Conservation (phyloP, 495 filamentous ascomycete genomes). For the Aspergillus baeticus region DNA sequence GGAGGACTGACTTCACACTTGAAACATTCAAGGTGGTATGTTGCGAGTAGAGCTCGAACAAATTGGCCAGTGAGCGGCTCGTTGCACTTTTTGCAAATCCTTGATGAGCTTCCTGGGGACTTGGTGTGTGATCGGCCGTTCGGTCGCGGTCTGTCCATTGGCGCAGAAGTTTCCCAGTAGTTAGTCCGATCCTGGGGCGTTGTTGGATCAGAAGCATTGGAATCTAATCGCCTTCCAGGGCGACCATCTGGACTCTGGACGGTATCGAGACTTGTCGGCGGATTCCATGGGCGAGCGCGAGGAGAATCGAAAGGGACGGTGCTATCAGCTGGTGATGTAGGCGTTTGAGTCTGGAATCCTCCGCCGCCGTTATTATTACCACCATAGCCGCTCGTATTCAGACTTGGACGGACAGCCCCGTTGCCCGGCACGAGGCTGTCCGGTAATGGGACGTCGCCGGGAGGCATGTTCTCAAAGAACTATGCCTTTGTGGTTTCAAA, state of each 20-base stretch:
- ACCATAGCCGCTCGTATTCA: slow-evolving; percentile 43
- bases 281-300: slow-evolving; percentile 34
- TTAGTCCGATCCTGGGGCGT: slow-evolving; percentile 32
- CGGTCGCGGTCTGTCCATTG: slow-evolving; percentile 43
- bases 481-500: slow-evolving; percentile 13
- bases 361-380: slow-evolving; percentile 13
- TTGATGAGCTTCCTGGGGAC: slow-evolving; percentile 37
- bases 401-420: slow-evolving; percentile 38
- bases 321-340: slow-evolving; percentile 46
- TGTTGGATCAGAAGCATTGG: slow-evolving; percentile 22
- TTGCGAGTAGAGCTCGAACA: slow-evolving; percentile 86
- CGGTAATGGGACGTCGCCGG: slow-evolving; percentile 43
- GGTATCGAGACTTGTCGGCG: slow-evolving; percentile 23
- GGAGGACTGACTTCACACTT: slow-evolving; percentile 80
- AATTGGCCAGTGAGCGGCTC: slow-evolving; percentile 90
- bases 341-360: slow-evolving; percentile 38
- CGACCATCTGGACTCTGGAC: slow-evolving; percentile 33
- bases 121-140: slow-evolving; percentile 45
- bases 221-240: slow-evolving; percentile 32
- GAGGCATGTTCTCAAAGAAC: slow-evolving; percentile 39
- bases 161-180: slow-evolving; percentile 37
- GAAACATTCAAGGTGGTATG: slow-evolving; percentile 97
- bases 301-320: slow-evolving; percentile 45
- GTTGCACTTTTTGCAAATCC: slow-evolving; percentile 85
- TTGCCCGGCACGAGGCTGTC: slow-evolving; percentile 51